Percentiles rank a stretch among this genome's conserved stretches.
Conservation (phyloP, 352 stramenopile genomes). For the Phytophthora cryptogea region DNA sequence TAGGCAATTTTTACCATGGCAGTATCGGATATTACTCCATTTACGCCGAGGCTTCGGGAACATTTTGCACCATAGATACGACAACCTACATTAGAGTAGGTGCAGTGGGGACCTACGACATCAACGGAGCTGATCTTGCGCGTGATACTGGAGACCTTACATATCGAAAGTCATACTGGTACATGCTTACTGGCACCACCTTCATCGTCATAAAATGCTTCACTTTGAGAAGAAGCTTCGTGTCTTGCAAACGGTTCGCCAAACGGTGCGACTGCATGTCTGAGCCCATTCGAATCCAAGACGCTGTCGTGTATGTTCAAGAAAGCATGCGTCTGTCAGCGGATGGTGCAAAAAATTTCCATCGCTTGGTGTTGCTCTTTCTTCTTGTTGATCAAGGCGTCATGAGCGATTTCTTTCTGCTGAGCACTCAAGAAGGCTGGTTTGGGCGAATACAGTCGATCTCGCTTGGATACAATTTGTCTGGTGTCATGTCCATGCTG, state of each 20-base stretch:
- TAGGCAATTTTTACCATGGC: slow-evolving; percentile 35
- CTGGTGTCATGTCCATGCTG: slow-evolving; percentile 29
- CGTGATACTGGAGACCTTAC: slow-evolving; percentile 11
- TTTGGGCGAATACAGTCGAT: slow-evolving; percentile 33
- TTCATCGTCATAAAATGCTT: slow-evolving; percentile 23
- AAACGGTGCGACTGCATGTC: slow-evolving; percentile 13
- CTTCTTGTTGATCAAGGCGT: slow-evolving; percentile 28
- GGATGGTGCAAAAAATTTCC: slow-evolving; percentile 23
- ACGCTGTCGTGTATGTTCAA: slow-evolving; percentile 22
- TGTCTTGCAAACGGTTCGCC: slow-evolving; percentile 16
- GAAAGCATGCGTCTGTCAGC: slow-evolving; percentile 25
- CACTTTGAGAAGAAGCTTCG: slow-evolving; percentile 24
- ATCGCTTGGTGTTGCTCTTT: slow-evolving; percentile 21
- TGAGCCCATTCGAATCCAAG: slow-evolving; percentile 19
- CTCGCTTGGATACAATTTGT: slow-evolving; percentile 37
- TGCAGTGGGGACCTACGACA: slow-evolving; percentile 22
- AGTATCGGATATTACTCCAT: slow-evolving; percentile 39
- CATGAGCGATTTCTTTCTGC: slow-evolving; percentile 35
- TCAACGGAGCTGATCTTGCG: slow-evolving; percentile 19
- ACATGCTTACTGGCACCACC: slow-evolving; percentile 10
- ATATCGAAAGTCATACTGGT: slow-evolving; percentile 35
- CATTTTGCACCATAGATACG: slow-evolving; percentile 18
- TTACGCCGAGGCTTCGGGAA: slow-evolving; percentile 24
- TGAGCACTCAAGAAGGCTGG: slow-evolving; percentile 27
- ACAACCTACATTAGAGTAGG: slow-evolving; percentile 16